phyloP scores from a whole-genome alignment of 768 basidiomycete species.

The Phanerochaete carnosa region DNA sequence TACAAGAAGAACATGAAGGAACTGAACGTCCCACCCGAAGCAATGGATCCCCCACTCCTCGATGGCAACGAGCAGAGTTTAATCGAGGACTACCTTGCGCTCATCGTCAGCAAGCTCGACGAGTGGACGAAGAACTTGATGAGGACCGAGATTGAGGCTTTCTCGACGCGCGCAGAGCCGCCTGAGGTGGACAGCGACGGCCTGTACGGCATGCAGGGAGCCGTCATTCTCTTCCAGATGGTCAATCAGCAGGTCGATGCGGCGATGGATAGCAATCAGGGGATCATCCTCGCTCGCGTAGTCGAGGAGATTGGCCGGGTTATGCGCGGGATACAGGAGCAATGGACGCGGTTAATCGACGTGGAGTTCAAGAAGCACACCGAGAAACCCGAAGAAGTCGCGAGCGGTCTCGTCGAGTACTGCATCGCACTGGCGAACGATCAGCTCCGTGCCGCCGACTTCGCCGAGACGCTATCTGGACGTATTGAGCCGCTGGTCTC shows the following conservation, averaged over 20 bases:
- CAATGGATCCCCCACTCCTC: slow-evolving; percentile 85
- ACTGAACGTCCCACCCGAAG: slow-evolving; percentile 75
- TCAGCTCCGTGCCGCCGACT: slow-evolving; percentile 95
- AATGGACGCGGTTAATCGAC: slow-evolving; percentile 84
- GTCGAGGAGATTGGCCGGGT: slow-evolving; percentile 85
- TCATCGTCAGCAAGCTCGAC: slow-evolving; percentile 93
- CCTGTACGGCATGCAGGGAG: slow-evolving; percentile 83
- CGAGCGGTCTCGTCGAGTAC: slow-evolving; percentile 91
- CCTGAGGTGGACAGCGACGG: slow-evolving; percentile 90
- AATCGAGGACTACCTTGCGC: slow-evolving; percentile 91
- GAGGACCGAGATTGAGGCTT: slow-evolving; percentile 85
- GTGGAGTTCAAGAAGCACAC: slow-evolving; percentile 82
- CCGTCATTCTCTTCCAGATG: slow-evolving; percentile 97
- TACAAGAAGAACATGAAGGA: slow-evolving; percentile 96
- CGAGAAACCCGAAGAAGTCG: slow-evolving; percentile 85
- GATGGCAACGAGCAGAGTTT: slow-evolving; percentile 92
- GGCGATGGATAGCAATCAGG: slow-evolving; percentile 94
- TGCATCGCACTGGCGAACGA: slow-evolving; percentile 96
- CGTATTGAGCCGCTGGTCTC: slow-evolving; percentile 91
- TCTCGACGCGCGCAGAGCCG: slow-evolving; percentile 76
- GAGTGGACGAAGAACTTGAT: slow-evolving; percentile 96
- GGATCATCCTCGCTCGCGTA: slow-evolving; percentile 86
- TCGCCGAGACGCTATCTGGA: slow-evolving; percentile 78
- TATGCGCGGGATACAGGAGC: slow-evolving; percentile 84
- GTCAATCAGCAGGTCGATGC: slow-evolving; percentile 95